Evolutionary conservation across 2,329 filamentous ascomycete genomes (phyloP).

Genomic region (Daldinia sp.): DNA sequence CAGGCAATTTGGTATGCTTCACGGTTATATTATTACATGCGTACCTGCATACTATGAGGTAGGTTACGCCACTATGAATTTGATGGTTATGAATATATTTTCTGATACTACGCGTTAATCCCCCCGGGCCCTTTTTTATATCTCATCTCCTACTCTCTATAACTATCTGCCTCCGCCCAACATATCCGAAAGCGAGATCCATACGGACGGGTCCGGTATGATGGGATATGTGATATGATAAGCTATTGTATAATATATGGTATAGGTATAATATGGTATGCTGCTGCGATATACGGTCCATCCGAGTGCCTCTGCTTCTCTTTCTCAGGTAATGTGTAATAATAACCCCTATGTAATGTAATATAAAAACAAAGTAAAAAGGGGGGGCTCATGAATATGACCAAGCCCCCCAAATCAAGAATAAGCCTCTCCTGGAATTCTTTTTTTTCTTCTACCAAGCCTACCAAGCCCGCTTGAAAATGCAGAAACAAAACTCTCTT

Average conservation of each 20-base stretch:
- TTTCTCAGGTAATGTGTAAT: background rate
- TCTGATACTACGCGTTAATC: too few relatives aligned
- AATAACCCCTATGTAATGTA: background rate
- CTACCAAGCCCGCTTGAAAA: slow-evolving; percentile 22
- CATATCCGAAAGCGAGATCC: background rate
- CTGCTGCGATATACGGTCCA: background rate
- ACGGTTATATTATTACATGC: too few relatives aligned
- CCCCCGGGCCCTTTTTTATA: background rate
- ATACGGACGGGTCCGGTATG: background rate
- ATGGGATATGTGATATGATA: background rate
- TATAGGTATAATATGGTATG: background rate
- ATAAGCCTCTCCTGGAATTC: slow-evolving; percentile 9
- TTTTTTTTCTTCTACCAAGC: slow-evolving; percentile 15
- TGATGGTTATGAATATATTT: too few relatives aligned
- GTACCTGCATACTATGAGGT: too few relatives aligned
- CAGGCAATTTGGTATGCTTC: too few relatives aligned
- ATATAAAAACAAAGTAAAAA: background rate
- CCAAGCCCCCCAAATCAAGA: background rate
- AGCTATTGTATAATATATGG: background rate
- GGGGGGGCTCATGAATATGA: background rate
- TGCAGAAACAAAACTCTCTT: slow-evolving; percentile 21
- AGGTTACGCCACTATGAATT: too few relatives aligned
- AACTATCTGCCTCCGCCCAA: background rate
- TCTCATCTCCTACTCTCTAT: background rate
- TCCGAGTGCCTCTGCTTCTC: background rate